A percentile compares a stretch with the other conserved stretches of the same genome.
These are phyloP conservation scores for Apiotrichum akiyoshidainum DNA, from an alignment of 1,284 basidiomycete species.

Conservation along the genomic window DNA sequence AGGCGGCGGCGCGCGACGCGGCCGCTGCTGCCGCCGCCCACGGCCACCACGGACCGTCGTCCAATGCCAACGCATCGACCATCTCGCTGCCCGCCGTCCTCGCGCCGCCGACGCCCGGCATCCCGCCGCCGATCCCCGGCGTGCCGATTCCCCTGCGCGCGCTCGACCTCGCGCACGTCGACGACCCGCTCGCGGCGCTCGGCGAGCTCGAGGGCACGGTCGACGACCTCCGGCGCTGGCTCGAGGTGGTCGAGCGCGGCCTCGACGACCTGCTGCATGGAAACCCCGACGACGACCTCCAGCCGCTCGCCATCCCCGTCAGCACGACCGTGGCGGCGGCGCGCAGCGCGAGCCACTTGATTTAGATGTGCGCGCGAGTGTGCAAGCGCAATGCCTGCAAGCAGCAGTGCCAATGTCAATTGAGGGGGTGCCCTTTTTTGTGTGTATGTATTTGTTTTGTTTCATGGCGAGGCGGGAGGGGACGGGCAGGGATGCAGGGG, in stretches of 20 bases:
- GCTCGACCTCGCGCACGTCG: constrained; percentile 13
- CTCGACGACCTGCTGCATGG: constrained; percentile 60
- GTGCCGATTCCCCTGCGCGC: constrained; percentile 9
- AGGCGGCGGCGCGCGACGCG: neutral
- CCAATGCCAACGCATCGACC: constrained; percentile 1
- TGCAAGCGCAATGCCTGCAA: no score
- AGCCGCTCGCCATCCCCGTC: neutral
- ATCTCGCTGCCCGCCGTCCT: constrained; percentile 5
- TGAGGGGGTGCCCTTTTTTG: neutral
- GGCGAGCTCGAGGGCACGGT: constrained; percentile 70
- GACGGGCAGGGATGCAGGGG: no score
- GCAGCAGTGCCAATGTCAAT: no score
- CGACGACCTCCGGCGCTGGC: constrained; percentile 74
- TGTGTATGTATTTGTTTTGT: constrained; percentile 1
- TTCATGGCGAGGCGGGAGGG: no score
- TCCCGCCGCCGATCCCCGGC: constrained; percentile 8
- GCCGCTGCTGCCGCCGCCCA: neutral
- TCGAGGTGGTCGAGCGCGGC: constrained; percentile 70
- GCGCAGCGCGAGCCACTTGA: neutral
- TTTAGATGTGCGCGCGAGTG: neutral
- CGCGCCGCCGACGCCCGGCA: constrained; percentile 4
- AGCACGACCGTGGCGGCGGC: neutral
- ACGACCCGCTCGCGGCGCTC: constrained; percentile 48
- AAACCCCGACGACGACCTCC: neutral
- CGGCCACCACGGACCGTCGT: no score